These are phyloP conservation scores for Pseudozyma sp. DNA, from an alignment of 1,284 basidiomycete genomes.

Conservation along the genomic window DNA sequence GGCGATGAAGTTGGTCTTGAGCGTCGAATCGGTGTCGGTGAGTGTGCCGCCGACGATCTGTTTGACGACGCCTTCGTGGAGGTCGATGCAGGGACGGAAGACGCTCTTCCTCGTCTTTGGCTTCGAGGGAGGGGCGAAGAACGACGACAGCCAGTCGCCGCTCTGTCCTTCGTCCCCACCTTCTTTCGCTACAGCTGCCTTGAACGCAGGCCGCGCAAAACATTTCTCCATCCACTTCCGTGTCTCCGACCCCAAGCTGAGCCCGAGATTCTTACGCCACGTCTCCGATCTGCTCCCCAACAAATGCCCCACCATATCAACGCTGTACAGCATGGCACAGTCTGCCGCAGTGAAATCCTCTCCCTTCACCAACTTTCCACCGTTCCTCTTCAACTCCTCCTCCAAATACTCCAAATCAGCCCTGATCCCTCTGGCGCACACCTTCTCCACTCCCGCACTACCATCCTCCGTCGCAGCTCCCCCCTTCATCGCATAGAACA, in stretches of 20 bases:
- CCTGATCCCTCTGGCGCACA: conserved; percentile 20
- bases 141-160: conserved; percentile 19
- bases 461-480: conserved; percentile 25
- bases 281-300: conserved; percentile 3
- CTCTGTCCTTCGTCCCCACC: conserved; percentile 16
- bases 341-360: conserved; percentile 31
- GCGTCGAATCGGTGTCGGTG: conserved; percentile 69
- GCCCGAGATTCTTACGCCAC: conserved; percentile 26
- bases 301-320: conserved; percentile 29
- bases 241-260: conserved; percentile 16
- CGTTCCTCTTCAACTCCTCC: conserved; percentile 16
- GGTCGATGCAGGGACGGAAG: conserved; percentile 96
- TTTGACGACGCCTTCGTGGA: conserved; percentile 83
- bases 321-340: conserved; percentile 42
- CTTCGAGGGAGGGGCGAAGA: conserved; percentile 4
- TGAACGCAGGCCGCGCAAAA: conserved; percentile 17
- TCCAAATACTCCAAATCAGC: conserved; percentile 37
- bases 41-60: conserved; percentile 98
- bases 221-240: conserved; percentile 32
- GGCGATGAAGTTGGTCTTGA: conserved; percentile 93
- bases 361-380: conserved; percentile 22
- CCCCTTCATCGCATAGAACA: conserved; percentile 33
- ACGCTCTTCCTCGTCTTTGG: conserved; percentile 59
- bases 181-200: conserved; percentile 28
- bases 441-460: conserved; percentile 13